A percentile compares a stretch with the other conserved stretches of the same genome.
These are phyloP conservation scores for Euphorbia peplus DNA, from an alignment of 345 rosid genomes.

Conservation along the genomic window DNA sequence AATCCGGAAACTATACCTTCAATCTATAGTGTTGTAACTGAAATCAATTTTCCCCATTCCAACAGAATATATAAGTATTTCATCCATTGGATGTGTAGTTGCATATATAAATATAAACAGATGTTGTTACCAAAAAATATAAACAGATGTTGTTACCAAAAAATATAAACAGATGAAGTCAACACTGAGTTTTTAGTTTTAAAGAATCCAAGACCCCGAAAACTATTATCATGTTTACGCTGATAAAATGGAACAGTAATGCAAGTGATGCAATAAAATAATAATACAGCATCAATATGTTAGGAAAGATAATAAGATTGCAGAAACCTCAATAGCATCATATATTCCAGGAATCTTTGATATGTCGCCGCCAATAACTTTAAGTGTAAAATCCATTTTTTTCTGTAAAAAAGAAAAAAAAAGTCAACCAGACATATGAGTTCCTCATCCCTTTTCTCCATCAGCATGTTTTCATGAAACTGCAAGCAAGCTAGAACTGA, in stretches of 20 bases:
- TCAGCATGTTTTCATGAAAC: neutral
- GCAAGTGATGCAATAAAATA: neutral
- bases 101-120: neutral
- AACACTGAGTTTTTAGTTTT: neutral
- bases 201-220: neutral
- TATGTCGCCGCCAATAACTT: slow-evolving; percentile 92
- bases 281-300: neutral
- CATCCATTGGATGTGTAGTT: neutral
- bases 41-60: neutral
- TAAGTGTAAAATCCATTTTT: slow-evolving; percentile 84
- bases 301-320: slow-evolving; percentile 4
- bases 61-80: neutral
- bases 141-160: no score
- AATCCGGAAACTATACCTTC: slow-evolving; percentile 1
- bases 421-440: neutral
- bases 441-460: neutral
- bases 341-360: slow-evolving; percentile 83
- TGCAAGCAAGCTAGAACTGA: neutral
- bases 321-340: slow-evolving; percentile 84
- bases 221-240: neutral
- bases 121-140: neutral
- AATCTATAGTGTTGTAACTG: neutral
- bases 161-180: no score
- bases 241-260: neutral
- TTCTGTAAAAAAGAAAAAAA: slow-evolving; percentile 58